phyloP scores from a whole-genome alignment of 495 filamentous ascomycete species.

The Hypoxylon subgilvum region DNA sequence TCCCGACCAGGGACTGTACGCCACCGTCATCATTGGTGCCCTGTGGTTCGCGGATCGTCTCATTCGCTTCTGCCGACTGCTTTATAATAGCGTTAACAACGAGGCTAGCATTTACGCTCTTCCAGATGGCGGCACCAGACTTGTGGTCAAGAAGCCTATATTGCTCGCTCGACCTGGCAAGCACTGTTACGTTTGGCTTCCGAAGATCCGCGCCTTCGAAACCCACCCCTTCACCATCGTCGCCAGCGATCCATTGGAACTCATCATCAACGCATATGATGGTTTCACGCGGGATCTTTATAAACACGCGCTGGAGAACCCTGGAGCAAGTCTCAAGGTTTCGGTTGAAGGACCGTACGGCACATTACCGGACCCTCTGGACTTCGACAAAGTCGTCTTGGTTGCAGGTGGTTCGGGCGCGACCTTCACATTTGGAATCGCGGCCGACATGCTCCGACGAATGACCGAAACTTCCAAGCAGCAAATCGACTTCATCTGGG shows the following conservation, averaged over 20 bases:
- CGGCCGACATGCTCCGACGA: conserved; percentile 55
- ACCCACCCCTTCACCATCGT: conserved; percentile 70
- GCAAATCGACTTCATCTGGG: conserved; percentile 63
- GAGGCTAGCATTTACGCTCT: conserved; percentile 61
- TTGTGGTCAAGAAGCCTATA: conserved; percentile 57
- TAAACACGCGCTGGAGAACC: conserved; percentile 55
- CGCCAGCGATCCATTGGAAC: conserved; percentile 56
- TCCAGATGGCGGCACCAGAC: conserved; percentile 60
- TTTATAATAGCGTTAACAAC: conserved; percentile 62
- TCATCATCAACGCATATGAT: conserved; percentile 61
- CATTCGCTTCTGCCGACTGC: conserved; percentile 53
- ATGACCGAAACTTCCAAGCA: conserved; percentile 49
- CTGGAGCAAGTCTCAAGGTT: conserved; percentile 53
- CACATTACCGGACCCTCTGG: conserved; percentile 60
- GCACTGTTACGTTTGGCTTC: conserved; percentile 67
- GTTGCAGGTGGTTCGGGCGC: conserved; percentile 66
- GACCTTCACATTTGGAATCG: conserved; percentile 63
- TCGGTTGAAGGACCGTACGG: conserved; percentile 67
- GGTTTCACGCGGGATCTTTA: conserved; percentile 64
- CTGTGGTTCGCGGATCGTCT: conserved; percentile 61
- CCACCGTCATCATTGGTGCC: conserved; percentile 52
- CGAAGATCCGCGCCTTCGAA: conserved; percentile 60
- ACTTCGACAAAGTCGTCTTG: conserved; percentile 63
- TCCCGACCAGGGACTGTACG: conserved; percentile 45
- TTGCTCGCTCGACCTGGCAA: conserved; percentile 58